A percentile compares a stretch with the other conserved stretches of the same genome.
Conservation (phyloP, 129 eudicot genomes). For the Flaveria bidentis region DNA sequence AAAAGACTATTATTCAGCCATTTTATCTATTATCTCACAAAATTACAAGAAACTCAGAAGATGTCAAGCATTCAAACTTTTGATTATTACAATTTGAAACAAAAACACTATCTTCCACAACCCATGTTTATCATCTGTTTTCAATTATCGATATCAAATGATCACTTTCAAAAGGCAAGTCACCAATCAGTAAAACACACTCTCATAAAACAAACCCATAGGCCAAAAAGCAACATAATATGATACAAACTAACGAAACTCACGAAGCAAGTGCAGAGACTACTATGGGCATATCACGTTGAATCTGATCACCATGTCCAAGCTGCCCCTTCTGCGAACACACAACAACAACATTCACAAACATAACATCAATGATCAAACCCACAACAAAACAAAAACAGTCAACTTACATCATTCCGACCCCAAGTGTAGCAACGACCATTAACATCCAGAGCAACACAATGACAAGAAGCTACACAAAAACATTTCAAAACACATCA, state of each 20-base stretch:
- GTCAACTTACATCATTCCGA: constrained; percentile 63
- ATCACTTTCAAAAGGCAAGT: neutral
- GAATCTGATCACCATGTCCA: constrained; percentile 88
- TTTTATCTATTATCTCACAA: neutral
- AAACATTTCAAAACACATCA: neutral
- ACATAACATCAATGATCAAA: neutral
- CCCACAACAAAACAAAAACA: neutral
- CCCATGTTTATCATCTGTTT: neutral
- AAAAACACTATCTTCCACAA: neutral
- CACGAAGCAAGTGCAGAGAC: constrained; percentile 82
- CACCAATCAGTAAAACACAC: neutral
- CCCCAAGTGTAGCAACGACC: constrained; percentile 99
- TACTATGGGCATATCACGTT: constrained; percentile 81
- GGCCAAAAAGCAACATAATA: neutral
- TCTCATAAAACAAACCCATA: neutral
- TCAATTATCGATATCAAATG: neutral
- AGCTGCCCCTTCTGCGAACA: constrained; percentile 83
- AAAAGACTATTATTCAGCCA: too few relatives aligned
- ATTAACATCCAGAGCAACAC: constrained; percentile 89
- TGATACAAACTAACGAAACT: constrained; percentile 13
- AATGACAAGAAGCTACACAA: constrained; percentile 76
- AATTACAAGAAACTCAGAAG: neutral
- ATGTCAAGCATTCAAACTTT: neutral
- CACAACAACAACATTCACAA: neutral
- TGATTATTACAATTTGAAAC: neutral